Conservation (phyloP, 2,329 filamentous ascomycete species). For the Alternaria conjuncta region DNA sequence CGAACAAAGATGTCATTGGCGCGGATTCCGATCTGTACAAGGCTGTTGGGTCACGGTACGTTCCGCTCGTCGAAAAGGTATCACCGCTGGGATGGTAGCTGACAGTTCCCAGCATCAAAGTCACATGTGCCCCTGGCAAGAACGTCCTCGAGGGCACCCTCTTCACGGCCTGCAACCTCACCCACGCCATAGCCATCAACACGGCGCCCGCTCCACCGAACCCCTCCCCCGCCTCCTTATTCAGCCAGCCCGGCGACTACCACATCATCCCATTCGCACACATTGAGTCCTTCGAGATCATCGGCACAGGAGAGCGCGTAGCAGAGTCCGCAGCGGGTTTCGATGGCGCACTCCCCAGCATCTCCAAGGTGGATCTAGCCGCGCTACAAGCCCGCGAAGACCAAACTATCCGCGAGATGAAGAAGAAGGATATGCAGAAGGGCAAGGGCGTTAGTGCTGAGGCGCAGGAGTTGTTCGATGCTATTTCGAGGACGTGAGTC, state of each 20-base stretch:
- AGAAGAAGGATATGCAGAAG: constrained; percentile 63
- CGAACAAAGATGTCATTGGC: constrained; percentile 55
- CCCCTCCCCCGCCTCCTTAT: constrained; percentile 48
- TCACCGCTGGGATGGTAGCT: constrained; percentile 4
- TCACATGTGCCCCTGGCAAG: constrained; percentile 61
- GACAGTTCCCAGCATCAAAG: constrained; percentile 57
- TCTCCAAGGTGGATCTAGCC: constrained; percentile 61
- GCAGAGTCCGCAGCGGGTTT: constrained; percentile 51
- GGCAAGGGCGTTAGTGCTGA: constrained; percentile 67
- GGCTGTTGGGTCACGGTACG: constrained; percentile 68
- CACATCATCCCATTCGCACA: constrained; percentile 66
- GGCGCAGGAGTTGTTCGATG: constrained; percentile 69
- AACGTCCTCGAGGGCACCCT: constrained; percentile 66
- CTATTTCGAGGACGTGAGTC: constrained; percentile 62
- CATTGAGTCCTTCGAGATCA: constrained; percentile 63
- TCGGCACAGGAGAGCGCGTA: constrained; percentile 48
- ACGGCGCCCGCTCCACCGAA: constrained; percentile 56
- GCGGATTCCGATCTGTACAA: constrained; percentile 63
- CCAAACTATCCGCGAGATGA: constrained; percentile 61
- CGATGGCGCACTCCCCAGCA: constrained; percentile 51
- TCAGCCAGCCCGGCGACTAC: constrained; percentile 60
- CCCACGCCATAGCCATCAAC: constrained; percentile 67
- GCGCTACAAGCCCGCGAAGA: constrained; percentile 63
- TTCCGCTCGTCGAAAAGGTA: background rate
- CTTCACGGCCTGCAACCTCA: constrained; percentile 66